Evolutionary conservation across 345 rosid species (phyloP), one percentile per base, ranked within the genome.

Genomic region (Kernera saxatilis): DNA sequence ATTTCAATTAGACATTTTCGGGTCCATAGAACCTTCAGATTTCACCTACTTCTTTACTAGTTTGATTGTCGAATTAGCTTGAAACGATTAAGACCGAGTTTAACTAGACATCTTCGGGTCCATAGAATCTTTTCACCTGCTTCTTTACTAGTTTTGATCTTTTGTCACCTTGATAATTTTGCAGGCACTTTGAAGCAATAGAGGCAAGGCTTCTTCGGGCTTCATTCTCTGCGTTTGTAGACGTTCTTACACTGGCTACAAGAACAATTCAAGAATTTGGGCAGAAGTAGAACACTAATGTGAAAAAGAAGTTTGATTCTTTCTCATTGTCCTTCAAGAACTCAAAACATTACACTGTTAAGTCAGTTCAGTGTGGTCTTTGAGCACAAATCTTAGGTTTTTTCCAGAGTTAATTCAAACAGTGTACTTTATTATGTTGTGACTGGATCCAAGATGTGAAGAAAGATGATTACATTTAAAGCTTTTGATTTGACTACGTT

Each of bases 161-260:
- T 15, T 8, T 30, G 8, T 41, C 8, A 3, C 19, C 1, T 23
- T 23, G 68, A 6, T 62, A 8, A 53, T 17, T 39, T 30, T 29
- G 14, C 75, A 91, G 98, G 76, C 90, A 81, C 51, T 94, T 94
- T 45, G 92, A 88, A 76, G 98, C 98, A 27, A 75, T 85, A 2
- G 98, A 94, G 78, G 98, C 99, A 2, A 85, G 97, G 72, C 89
- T 91, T 70, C 96, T 94, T 32, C 88, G 96, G n/a, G 97, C 99
- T 43, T 92, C 97, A 0, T 89, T 84, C 76, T 91, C 98, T 46
- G 84, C 98, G 15, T 92, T 92, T 46, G 79, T 84, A 1, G 98
- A 94, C 33, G 88, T 82, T 26, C 96, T 94, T 41, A 81, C 85
- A 0, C 86, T 91, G 1, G 91, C 98, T 50, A 74, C 99, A 6